Conservation (phyloP, 305 asterid genomes). For the Solanum hybrid region DNA sequence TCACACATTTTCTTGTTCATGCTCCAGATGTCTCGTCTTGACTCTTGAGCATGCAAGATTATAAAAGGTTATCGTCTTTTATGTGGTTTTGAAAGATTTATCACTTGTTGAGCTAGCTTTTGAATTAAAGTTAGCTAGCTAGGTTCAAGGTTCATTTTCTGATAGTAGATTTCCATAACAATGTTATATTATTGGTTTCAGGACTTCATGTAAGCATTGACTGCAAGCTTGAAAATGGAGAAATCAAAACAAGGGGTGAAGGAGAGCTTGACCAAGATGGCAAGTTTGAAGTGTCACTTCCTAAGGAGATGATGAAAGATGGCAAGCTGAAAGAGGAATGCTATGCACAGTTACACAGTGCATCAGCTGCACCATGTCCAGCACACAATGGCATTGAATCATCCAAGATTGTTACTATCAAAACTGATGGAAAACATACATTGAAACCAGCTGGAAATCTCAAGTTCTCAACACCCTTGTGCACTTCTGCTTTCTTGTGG, state of each 20-base stretch:
- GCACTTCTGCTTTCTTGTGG: conserved; percentile 69
- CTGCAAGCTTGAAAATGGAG: conserved; percentile 27
- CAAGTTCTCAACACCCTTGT: conserved; percentile 52
- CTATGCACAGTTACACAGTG: conserved; percentile 71
- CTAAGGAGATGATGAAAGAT: conserved; percentile 26
- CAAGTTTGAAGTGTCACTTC: conserved; percentile 45
- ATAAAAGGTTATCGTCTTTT: neutral
- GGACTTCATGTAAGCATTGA: conserved; percentile 35
- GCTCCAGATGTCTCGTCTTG: neutral
- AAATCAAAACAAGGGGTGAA: conserved; percentile 27
- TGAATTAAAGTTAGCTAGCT: neutral
- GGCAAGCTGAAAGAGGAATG: conserved; percentile 52
- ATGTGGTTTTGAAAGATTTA: neutral
- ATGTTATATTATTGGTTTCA: conserved; percentile 5
- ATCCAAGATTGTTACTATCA: conserved; percentile 37
- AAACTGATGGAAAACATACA: conserved; percentile 19
- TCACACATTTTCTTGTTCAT: neutral
- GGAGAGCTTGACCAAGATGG: conserved; percentile 47
- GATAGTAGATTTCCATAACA: neutral
- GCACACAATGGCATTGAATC: conserved; percentile 46
- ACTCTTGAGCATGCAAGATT: neutral
- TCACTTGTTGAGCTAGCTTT: neutral
- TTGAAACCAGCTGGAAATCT: conserved; percentile 34
- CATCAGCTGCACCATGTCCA: conserved; percentile 64
- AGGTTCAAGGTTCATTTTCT: neutral